Evolutionary conservation across 306 rosid species (phyloP), one percentile per base, ranked within the genome.

Genomic region (Inga leiocalycina): DNA sequence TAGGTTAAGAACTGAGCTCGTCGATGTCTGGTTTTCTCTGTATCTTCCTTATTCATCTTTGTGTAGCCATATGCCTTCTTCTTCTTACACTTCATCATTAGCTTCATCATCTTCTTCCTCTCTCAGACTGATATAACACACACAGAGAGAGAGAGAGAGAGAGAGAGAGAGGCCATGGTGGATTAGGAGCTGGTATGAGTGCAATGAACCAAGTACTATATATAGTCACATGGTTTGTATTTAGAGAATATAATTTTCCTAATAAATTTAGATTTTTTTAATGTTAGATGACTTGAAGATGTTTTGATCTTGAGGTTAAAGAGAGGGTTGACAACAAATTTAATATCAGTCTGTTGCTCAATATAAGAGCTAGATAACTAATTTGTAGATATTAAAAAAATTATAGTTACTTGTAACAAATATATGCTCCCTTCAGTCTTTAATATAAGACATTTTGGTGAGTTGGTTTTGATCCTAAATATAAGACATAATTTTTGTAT

Each of bases 1-100:
- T 89, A 81, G 80, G 89, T 84, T 78, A 91, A 81, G 81, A 91
- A 89, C 88, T 88, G 93, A 8, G 93, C 93, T 71, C 82, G 70
- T 57, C 84, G 83, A 76, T 88, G 93, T 6, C 35, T 77, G 20
- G 20, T 52, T 82, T 89, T 93, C 56, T 89, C 92, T 20, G 88
- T 85, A 65, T 89, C 93, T 71, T 89, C 95, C 84, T 88, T 87
- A 10, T 87, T 87, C 43, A 91, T 48, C 87, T 84, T 88, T 0
- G 84, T 57, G 82, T 89, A 91, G 4, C 64, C 91, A n/a, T 32
- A 54, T 69, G 39, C 76, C 61, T 75, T 86, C 51, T 75, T 86
- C 51, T 62, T 79, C 22, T 37, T 39, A 17, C 32, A 13, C 19
- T 27, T 16, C 43, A 68, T 44, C 34, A 77, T 72, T 89, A 73